Percentiles rank a stretch among this genome's conserved stretches.
Evolutionary conservation across 2,329 filamentous ascomycete genomes (phyloP).

Genomic region (Colletotrichum theobromicola): DNA sequence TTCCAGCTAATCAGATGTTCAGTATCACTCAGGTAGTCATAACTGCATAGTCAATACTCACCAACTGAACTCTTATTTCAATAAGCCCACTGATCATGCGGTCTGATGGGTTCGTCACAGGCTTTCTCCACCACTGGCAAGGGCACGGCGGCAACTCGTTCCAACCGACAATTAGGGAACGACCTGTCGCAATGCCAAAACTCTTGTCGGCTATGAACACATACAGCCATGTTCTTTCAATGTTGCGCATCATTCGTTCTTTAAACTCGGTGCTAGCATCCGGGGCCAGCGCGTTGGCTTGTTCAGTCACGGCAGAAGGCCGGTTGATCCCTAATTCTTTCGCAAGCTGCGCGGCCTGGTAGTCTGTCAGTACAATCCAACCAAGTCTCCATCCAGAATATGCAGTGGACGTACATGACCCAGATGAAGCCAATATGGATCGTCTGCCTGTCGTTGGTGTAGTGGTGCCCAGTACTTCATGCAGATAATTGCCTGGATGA

Average conservation of each 20-base stretch:
- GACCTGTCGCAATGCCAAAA: constrained; percentile 20
- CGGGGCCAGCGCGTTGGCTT: constrained; percentile 18
- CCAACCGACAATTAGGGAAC: constrained; percentile 15
- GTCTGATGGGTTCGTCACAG: constrained; percentile 24
- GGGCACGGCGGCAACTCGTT: constrained; percentile 10
- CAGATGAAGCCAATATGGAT: constrained; percentile 29
- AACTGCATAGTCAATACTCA: background rate
- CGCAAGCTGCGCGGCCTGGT: constrained; percentile 26
- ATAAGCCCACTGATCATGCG: constrained; percentile 27
- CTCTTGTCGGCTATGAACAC: constrained; percentile 21
- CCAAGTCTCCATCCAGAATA: background rate
- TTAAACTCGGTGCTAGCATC: constrained; percentile 7
- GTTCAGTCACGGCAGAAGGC: constrained; percentile 21
- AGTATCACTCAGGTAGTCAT: background rate
- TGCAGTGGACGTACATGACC: constrained; percentile 22
- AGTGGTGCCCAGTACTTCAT: constrained; percentile 29
- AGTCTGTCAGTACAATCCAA: background rate
- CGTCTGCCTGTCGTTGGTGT: constrained; percentile 23
- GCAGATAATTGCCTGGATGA: constrained; percentile 27
- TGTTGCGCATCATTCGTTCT: constrained; percentile 9
- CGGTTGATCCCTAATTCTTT: constrained; percentile 27
- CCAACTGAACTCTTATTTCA: constrained; percentile 25
- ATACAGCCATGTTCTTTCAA: constrained; percentile 20
- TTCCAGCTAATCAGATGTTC: background rate
- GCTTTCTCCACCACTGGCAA: constrained; percentile 21